Conservation (phyloP, 2,329 filamentous ascomycete species). For the Alternaria brassicicola region DNA sequence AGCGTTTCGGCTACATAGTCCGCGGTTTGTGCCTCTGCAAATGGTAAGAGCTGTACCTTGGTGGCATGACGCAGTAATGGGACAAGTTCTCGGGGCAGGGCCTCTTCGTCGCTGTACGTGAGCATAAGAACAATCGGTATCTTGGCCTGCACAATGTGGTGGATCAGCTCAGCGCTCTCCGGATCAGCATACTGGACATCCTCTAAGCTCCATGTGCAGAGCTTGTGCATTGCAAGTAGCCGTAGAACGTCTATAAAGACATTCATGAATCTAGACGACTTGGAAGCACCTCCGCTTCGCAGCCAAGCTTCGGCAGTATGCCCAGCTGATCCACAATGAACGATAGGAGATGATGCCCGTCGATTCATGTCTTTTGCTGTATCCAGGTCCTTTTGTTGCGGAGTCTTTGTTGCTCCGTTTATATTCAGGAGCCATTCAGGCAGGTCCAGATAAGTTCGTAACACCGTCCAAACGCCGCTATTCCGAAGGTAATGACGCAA, state of each 20-base stretch:
- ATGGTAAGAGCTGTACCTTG: conserved; percentile 71
- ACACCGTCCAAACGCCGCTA: conserved; percentile 59
- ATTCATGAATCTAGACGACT: conserved; percentile 77
- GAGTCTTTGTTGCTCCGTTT: conserved; percentile 28
- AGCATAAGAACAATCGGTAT: conserved; percentile 74
- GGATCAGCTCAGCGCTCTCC: conserved; percentile 83
- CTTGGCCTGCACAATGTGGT: conserved; percentile 76
- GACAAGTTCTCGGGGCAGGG: conserved; percentile 46
- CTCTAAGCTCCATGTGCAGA: conserved; percentile 87
- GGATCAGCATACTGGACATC: conserved; percentile 90
- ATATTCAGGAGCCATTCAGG: conserved; percentile 67
- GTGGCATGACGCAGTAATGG: conserved; percentile 57
- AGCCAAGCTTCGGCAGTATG: conserved; percentile 55
- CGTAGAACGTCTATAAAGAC: conserved; percentile 86
- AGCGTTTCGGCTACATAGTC: conserved; percentile 84
- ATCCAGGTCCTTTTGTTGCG: conserved; percentile 33
- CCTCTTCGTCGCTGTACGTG: conserved; percentile 60
- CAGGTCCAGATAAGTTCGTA: conserved; percentile 64
- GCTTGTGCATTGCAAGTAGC: conserved; percentile 79
- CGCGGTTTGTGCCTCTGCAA: conserved; percentile 79
- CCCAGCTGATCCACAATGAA: conserved; percentile 46
- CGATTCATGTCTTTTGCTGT: conserved; percentile 20
- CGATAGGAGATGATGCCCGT: conserved; percentile 42
- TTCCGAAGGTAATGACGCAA: conserved; percentile 62
- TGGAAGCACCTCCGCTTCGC: conserved; percentile 52